Base-by-base conservation (phyloP, 2,329 filamentous ascomycete genomes). In the Alternaria rosae region DNA sequence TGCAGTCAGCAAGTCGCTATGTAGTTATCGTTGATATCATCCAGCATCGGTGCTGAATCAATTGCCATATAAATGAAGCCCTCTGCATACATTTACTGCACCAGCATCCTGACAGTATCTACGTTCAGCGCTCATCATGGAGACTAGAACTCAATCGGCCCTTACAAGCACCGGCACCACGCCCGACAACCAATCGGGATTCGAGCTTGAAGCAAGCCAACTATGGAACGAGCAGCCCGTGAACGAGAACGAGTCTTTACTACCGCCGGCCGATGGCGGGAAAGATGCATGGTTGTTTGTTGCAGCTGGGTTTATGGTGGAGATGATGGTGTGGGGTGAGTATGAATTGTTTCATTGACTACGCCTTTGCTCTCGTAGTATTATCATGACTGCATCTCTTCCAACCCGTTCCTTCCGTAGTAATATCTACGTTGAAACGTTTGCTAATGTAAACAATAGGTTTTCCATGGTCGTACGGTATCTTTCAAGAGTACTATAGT, bases 401-500 rank as follows among this genome's bases (percentile, higher is more conserved):
- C 5, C 28, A 12, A 30, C 28, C 1, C 28, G 13, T 12, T 30
- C 5, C 5, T 30, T 2, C 28, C 28, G 28, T 30, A 30, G 28
- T 30, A 30, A 12, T 30, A 12, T 9, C 2, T 26, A 8, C 7
- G 17, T 15, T 6, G 11, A 11, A 8, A 20, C 21, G 28, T 9
- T 15, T 7, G 5, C 54, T 72, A 41, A 72, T 32, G 12, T 8
- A 17, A 1, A 44, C 28, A 20, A 0, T 26, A 91, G 89, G 89
- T 3, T 91, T 92, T 59, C 87, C 88, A 0, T 88, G 89, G 58
- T 84, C 88, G 0, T 92, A 89, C 73, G 90, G 90, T 44, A 84
- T 92, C 23, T 92, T 92, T 70, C 89, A 92, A 68, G 84, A 89
- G 54, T 90, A 91, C 76, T 92, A 92, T 74, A 85, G 82, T 35